Evolutionary conservation across 371 early-diverging fungal genomes (phyloP).

Genomic region (Mortierella sp.): DNA sequence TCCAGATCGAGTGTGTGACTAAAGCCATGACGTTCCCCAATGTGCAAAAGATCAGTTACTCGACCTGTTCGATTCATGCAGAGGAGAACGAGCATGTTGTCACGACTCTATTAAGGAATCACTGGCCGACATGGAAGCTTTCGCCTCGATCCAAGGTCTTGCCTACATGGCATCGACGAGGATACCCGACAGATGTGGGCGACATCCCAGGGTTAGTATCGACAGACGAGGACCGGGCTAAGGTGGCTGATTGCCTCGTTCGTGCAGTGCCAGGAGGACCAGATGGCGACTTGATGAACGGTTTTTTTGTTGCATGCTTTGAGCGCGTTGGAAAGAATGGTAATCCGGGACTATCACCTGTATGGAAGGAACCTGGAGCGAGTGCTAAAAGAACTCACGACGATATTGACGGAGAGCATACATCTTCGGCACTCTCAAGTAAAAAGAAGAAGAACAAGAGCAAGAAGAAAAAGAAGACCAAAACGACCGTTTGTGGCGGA

Average conservation of each 20-base stretch:
- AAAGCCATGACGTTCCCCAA: conserved; percentile 65
- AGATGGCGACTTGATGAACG: conserved; percentile 78
- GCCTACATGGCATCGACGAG: conserved; percentile 82
- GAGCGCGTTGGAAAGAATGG: conserved; percentile 59
- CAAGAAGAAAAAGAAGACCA: conserved; percentile 34
- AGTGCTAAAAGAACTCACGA: conserved; percentile 34
- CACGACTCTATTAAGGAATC: conserved; percentile 59
- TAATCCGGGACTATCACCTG: conserved; percentile 33
- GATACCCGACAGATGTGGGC: conserved; percentile 63
- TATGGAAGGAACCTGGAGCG: conserved; percentile 32
- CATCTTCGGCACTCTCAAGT: not conserved
- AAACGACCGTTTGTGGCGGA: not conserved
- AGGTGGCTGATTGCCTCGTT: conserved; percentile 68
- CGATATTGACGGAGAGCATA: conserved; percentile 6
- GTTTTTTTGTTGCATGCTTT: conserved; percentile 90
- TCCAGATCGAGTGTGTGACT: conserved; percentile 68
- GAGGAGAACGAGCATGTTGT: conserved; percentile 99
- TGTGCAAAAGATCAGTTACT: conserved; percentile 86
- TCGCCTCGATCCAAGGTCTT: conserved; percentile 67
- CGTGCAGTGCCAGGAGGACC: conserved; percentile 69
- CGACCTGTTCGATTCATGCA: conserved; percentile 94
- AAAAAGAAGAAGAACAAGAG: conserved; percentile 54
- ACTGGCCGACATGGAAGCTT: conserved; percentile 68
- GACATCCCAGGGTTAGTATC: conserved; percentile 34
- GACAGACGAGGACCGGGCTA: conserved; percentile 47